Conservation (phyloP, 345 rosid species). For the Adansonia digitata region DNA sequence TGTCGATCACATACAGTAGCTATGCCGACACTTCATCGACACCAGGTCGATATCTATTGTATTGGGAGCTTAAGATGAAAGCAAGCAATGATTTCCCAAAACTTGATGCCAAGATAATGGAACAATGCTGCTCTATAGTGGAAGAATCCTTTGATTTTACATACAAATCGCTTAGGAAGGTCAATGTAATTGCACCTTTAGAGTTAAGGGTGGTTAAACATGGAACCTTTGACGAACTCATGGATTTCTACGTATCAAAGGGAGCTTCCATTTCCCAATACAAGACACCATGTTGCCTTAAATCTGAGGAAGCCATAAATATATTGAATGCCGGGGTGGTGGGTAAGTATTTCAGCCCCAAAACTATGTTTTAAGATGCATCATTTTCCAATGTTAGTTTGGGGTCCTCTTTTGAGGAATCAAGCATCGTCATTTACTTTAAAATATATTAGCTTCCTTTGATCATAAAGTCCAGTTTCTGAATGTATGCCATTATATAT, state of each 20-base stretch:
- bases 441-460: too few species aligned
- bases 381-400: too few species aligned
- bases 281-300: too few species aligned
- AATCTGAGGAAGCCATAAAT: background rate
- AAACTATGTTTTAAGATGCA: too few species aligned
- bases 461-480: too few species aligned
- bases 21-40: slow-evolving; percentile 36
- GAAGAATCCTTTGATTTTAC: slow-evolving; percentile 48
- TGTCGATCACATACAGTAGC: slow-evolving; percentile 37
- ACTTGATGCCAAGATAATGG: slow-evolving; percentile 37
- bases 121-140: slow-evolving; percentile 46
- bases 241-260: too few species aligned
- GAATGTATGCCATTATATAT: too few species aligned
- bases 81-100: slow-evolving; percentile 7
- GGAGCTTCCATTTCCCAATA: too few species aligned
- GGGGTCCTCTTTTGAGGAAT: background rate
- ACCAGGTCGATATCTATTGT: slow-evolving; percentile 59
- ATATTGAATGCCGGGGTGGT: too few species aligned
- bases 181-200: slow-evolving; percentile 30
- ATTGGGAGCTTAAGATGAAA: slow-evolving; percentile 58
- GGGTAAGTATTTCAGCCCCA: background rate
- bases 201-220: slow-evolving; percentile 43
- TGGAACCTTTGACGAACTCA: slow-evolving; percentile 41
- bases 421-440: background rate
- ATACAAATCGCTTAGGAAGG: slow-evolving; percentile 38